Evolutionary conservation across 2,329 filamentous ascomycete genomes (phyloP), one percentile per base, ranked within the genome.

Genomic region (Phaeosphaeria sp.): DNA sequence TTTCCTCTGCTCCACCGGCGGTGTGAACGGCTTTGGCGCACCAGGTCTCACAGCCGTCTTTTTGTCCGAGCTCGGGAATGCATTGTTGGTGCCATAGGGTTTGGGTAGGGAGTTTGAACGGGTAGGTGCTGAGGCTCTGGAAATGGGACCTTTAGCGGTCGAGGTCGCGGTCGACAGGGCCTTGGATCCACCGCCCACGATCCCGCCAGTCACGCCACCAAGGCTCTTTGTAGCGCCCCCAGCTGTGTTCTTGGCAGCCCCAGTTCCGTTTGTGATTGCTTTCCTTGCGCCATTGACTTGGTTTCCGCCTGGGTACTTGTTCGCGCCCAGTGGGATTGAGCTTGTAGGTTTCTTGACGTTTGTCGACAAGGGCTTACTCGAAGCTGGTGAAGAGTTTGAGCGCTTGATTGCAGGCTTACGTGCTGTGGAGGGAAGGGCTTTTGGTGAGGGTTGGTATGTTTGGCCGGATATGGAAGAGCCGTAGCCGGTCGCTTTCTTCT

Each of bases 381-480:
- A 61, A 13, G 73, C 69, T 15, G 74, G 74, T 11, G 64, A 64
- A 3, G 73, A 75, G 54, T 74, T 72, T 1, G 72, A 75, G 18
- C 74, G 72, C 54, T 74, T 74, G 20, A 68, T 47, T 2, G 58
- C 71, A 7, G 73, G 65, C 33, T 74, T 75, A 20, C 66, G 68
- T 2, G 72, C 71, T 36, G 71, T 72, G 1, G 70, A 70, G 0
- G 69, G 70, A 7, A 74, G 64, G 1, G 73, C 62, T 57, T 74
- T 72, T 15, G 66, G 61, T 6, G 65, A 62, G 1, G 69, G 52
- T 42, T 71, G 52, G 57, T 74, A 71, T 3, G 60, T 61, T 59
- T 76, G 70, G 6, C 73, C 73, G 3, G 66, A 61, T 47, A 76
- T 72, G 25, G 68, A 60, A 8, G 57, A 55, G 39, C 72, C 71